phyloP scores from a whole-genome alignment of 495 filamentous ascomycete species.

The Evansstolkia leycettana region DNA sequence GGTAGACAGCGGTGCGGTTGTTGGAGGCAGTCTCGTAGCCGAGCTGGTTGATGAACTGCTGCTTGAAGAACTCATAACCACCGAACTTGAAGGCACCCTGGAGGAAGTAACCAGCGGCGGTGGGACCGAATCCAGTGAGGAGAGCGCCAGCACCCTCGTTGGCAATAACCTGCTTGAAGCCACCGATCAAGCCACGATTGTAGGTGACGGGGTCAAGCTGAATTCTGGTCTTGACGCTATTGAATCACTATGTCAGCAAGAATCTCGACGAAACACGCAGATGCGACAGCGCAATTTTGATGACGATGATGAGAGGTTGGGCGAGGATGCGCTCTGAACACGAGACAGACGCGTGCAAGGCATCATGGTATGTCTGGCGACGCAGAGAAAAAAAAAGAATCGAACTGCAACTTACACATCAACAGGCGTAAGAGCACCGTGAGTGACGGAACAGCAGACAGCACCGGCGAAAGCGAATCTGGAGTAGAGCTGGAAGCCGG shows the following conservation, averaged over 20 bases:
- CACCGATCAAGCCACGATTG: slow-evolving; percentile 81
- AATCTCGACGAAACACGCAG: slow-evolving; percentile 2
- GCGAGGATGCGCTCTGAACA: slow-evolving; percentile 3
- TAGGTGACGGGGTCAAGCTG: slow-evolving; percentile 85
- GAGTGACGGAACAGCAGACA: slow-evolving; percentile 88
- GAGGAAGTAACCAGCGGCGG: slow-evolving; percentile 85
- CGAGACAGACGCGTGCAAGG: not conserved
- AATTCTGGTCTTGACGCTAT: slow-evolving; percentile 88
- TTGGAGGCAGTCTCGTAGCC: slow-evolving; percentile 70
- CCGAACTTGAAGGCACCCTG: slow-evolving; percentile 94
- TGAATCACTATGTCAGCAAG: slow-evolving; percentile 10
- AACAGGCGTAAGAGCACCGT: slow-evolving; percentile 83
- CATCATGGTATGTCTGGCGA: no score
- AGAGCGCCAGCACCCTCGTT: slow-evolving; percentile 82
- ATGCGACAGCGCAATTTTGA: not conserved
- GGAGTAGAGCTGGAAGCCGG: slow-evolving; percentile 51
- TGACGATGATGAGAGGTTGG: no score
- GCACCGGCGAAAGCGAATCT: slow-evolving; percentile 89
- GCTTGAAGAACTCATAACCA: slow-evolving; percentile 93
- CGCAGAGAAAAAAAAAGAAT: not conserved
- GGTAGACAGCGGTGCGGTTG: slow-evolving; percentile 82
- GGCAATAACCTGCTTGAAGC: slow-evolving; percentile 71
- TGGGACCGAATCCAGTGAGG: slow-evolving; percentile 77
- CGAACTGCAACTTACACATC: slow-evolving; percentile 69
- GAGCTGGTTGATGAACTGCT: slow-evolving; percentile 73